Conservation (phyloP, 352 stramenopile species). For the Pythium monospermum region DNA sequence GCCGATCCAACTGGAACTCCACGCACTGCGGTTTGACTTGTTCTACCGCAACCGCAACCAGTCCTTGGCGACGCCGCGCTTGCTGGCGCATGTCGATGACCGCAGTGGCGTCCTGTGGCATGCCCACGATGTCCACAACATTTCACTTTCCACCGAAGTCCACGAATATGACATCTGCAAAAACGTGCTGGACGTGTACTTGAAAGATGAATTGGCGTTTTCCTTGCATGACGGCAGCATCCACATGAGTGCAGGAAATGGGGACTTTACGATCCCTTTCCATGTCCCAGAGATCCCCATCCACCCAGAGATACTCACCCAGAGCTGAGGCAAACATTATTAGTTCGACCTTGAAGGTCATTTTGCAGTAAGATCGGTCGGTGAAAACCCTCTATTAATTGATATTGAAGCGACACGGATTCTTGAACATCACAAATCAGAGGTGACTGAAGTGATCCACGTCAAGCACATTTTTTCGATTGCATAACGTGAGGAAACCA, state of each 20-base stretch:
- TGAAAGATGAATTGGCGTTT: conserved; percentile 61
- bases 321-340: too few species aligned
- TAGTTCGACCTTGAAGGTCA: too few species aligned
- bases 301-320: too few species aligned
- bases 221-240: conserved; percentile 59
- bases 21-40: conserved; percentile 60
- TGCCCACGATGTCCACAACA: conserved; percentile 60
- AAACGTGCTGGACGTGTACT: conserved; percentile 57
- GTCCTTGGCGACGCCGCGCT: conserved; percentile 16
- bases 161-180: conserved; percentile 58
- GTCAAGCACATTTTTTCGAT: too few species aligned
- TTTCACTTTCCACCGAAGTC: conserved; percentile 49
- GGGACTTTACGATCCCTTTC: conserved; percentile 76
- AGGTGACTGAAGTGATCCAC: too few species aligned
- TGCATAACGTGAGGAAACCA: conserved; percentile 14
- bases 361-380: too few species aligned
- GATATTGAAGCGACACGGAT: too few species aligned
- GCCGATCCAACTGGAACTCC: conserved; percentile 72
- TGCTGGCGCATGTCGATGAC: conserved; percentile 51
- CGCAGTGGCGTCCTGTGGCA: conserved; percentile 45
- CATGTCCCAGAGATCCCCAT: conserved; percentile 62
- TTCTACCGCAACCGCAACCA: conserved; percentile 34
- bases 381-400: too few species aligned
- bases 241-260: conserved; percentile 43
- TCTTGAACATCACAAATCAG: too few species aligned